Base-by-base conservation (phyloP, 2,329 filamentous ascomycete species). In the Trichoderma sp. region DNA sequence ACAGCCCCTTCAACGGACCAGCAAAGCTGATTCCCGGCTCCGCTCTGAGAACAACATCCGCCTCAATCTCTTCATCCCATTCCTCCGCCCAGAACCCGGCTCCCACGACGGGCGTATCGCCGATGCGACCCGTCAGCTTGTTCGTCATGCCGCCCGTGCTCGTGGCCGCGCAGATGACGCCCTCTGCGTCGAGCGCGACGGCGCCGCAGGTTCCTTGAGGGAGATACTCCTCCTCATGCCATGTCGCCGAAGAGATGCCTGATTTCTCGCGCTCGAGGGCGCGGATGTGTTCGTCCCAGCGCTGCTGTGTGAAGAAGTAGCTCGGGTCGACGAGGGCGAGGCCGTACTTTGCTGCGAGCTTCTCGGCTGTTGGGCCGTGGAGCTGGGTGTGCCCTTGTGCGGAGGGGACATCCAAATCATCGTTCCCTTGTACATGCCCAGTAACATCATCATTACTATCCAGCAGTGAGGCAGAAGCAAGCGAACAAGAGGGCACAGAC, bases 1-100 rank as follows among this genome's bases (percentile, higher is more conserved):
- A 70, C 14, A 87, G 67, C 0, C 79, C 78, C 30, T 74, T 76
- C 45, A 90, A 69, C 2, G 80, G 74, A 71, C 74, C 61, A n/a
- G 72, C 69, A 64, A 77, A 34, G 59, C 67, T 66, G 15, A 72
- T 41, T 0, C 68, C 67, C 7, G 64, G 66, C 15, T 26, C 19
- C 1, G 21, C 48, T 12, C 28, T 45, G 17, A 15, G 2, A 7
- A 60, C 30, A 7, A 60, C 30, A 7, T 44, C 48, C 19, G 54
- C 44, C 69, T 65, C 70, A 69, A 71, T 10, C 30, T n/a, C 19
- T 64, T 88, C 84, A 7, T 77, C 76, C 92, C 92, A 96, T 70
- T 93, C 86, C 74, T 96, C 93, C 0, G 93, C 92, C 92, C 92
- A 97, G 76, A 93, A 97, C 0, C 93, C 93, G 0, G 92, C 90